Percentiles rank a stretch among this genome's conserved stretches.
Conservation (phyloP, 768 basidiomycete genomes). For the Coprinopsis marcescibilis region DNA sequence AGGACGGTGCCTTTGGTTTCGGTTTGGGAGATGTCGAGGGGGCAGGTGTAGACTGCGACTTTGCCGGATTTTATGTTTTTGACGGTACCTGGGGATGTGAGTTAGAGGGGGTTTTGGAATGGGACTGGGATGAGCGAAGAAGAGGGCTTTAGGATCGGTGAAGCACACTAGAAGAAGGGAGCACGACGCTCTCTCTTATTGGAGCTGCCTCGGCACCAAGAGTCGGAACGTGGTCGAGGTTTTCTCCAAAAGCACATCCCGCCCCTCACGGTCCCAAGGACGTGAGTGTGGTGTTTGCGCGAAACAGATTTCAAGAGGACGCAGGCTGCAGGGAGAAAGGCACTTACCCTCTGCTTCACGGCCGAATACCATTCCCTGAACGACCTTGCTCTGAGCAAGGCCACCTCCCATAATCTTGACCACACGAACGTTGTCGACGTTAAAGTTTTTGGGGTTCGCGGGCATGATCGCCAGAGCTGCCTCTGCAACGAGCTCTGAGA, state of each 20-base stretch:
- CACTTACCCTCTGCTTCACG: slow-evolving; percentile 93
- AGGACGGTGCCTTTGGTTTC: slow-evolving; percentile 99
- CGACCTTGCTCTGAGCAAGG: slow-evolving; percentile 77
- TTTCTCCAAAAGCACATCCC: too few relatives aligned
- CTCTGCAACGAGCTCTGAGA: slow-evolving; percentile 83
- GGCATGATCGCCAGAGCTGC: slow-evolving; percentile 94
- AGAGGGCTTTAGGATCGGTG: too few relatives aligned
- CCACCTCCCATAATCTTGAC: slow-evolving; percentile 98
- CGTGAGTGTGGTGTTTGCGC: too few relatives aligned
- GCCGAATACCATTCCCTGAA: slow-evolving; percentile 97
- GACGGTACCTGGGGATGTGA: slow-evolving; percentile 49
- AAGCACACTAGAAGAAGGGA: too few relatives aligned
- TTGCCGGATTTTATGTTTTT: slow-evolving; percentile 84
- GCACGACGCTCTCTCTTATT: too few relatives aligned
- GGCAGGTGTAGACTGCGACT: slow-evolving; percentile 92
- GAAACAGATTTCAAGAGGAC: not conserved
- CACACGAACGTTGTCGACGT: slow-evolving; percentile 96
- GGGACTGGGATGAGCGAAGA: too few relatives aligned
- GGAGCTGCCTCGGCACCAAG: too few relatives aligned
- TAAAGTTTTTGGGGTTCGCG: slow-evolving; percentile 82
- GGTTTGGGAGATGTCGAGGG: slow-evolving; percentile 90
- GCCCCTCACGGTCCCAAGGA: too few relatives aligned
- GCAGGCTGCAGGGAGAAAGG: slow-evolving; percentile 13
- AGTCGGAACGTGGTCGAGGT: too few relatives aligned
- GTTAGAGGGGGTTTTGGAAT: not conserved